Conservation (phyloP, 2,329 filamentous ascomycete species). For the Teratosphaeria destructans region DNA sequence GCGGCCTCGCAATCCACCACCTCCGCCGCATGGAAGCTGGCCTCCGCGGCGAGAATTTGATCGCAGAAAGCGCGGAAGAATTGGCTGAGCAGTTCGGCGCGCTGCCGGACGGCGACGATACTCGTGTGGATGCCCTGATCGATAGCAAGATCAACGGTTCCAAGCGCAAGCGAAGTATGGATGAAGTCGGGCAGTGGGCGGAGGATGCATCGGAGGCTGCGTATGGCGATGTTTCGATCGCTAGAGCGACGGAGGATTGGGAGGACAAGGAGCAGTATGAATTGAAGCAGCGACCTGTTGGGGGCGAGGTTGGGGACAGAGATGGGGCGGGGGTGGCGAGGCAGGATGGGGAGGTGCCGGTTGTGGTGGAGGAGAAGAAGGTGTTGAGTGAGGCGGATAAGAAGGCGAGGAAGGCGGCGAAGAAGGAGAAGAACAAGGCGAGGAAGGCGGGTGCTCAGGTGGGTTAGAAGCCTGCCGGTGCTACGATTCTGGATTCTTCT, state of each 20-base stretch:
- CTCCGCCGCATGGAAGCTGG: conserved; percentile 44
- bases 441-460: not conserved
- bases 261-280: conserved; percentile 36
- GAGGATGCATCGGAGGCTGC: conserved; percentile 6
- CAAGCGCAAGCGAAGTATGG: conserved; percentile 11
- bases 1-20: conserved; percentile 43
- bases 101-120: conserved; percentile 15
- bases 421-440: conserved; percentile 41
- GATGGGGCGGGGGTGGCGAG: conserved; percentile 17
- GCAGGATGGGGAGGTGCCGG: conserved; percentile 17
- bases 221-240: conserved; percentile 5
- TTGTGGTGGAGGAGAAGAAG: conserved; percentile 12
- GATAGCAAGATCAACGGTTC: conserved; percentile 23
- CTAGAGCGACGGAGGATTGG: conserved; percentile 20
- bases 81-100: conserved; percentile 29
- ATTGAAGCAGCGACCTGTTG: conserved; percentile 28
- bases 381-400: conserved; percentile 30
- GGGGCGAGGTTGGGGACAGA: conserved; percentile 31
- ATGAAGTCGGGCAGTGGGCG: conserved; percentile 8
- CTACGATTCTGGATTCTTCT: not conserved
- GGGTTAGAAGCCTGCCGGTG: not conserved
- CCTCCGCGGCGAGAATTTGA: conserved; percentile 41
- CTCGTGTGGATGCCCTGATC: conserved; percentile 14
- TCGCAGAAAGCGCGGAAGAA: conserved; percentile 27
- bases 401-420: conserved; percentile 44